These are phyloP conservation scores for Cystobasidium pallidum DNA, from an alignment of 1,284 basidiomycete genomes.

Conservation along the genomic window DNA sequence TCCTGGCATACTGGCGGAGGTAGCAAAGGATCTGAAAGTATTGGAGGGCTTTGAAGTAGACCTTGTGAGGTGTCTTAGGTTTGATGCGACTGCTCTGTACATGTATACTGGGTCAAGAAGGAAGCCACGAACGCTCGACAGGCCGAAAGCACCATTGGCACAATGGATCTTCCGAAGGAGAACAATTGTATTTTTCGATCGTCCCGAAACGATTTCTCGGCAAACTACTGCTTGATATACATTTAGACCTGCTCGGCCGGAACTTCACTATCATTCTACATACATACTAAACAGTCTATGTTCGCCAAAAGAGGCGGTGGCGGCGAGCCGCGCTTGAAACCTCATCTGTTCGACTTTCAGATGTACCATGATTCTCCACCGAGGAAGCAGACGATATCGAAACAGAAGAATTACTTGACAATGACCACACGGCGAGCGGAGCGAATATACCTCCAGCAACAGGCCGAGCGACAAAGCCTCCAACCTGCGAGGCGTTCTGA, in stretches of 20 bases:
- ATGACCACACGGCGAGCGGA: conserved; percentile 18
- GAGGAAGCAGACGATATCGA: conserved; percentile 4
- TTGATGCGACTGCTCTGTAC: conserved; percentile 22
- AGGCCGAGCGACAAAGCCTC: conserved; percentile 38
- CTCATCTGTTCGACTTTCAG: not conserved
- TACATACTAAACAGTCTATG: not conserved
- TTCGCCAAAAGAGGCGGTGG: conserved; percentile 14
- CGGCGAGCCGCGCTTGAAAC: conserved; percentile 21
- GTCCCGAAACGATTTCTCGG: too few relatives aligned
- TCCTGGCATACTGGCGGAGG: conserved; percentile 29
- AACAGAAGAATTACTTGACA: conserved; percentile 12
- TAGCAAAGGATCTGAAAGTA: conserved; percentile 16
- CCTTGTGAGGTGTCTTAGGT: conserved; percentile 13
- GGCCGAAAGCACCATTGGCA: not conserved
- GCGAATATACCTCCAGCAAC: conserved; percentile 43
- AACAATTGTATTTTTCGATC: conserved; percentile 5
- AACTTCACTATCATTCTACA: too few relatives aligned
- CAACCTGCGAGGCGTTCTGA: conserved; percentile 18
- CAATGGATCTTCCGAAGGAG: conserved; percentile 4
- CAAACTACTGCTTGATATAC: too few relatives aligned
- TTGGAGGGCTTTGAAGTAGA: conserved; percentile 2
- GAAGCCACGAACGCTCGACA: conserved; percentile 8
- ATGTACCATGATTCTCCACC: not conserved
- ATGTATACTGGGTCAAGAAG: not conserved
- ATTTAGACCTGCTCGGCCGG: too few relatives aligned